phyloP scores from a whole-genome alignment of 2,329 filamentous ascomycete genomes.

The Berkeleyomyces basicola region DNA sequence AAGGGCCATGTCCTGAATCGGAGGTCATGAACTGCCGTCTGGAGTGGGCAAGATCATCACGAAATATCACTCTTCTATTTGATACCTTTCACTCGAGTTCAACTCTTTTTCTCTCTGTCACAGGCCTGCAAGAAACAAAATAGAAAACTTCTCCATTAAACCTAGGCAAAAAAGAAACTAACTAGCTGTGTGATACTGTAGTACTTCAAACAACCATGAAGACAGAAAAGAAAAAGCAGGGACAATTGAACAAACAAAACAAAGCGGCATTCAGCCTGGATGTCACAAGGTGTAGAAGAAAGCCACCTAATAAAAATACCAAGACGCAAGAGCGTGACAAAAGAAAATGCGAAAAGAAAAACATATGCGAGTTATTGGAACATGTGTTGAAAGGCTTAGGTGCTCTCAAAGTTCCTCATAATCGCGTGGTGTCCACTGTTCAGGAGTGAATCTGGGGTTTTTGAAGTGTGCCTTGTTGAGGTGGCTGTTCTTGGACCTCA shows the following conservation, averaged over 20 bases:
- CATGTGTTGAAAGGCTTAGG: not conserved
- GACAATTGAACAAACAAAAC: not conserved
- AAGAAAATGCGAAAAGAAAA: not conserved
- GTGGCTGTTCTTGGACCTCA: slow-evolving; percentile 47
- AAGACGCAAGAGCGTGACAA: not conserved
- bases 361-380: not conserved
- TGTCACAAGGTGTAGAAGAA: not conserved
- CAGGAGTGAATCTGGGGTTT: slow-evolving; percentile 37
- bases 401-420: slow-evolving; percentile 16
- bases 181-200: not conserved
- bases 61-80: too few species aligned
- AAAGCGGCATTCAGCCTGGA: not conserved
- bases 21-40: too few species aligned
- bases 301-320: not conserved
- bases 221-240: not conserved
- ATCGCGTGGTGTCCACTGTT: slow-evolving; percentile 28
- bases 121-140: too few species aligned
- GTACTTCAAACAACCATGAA: not conserved
- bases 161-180: not conserved
- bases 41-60: too few species aligned
- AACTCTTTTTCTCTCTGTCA: too few species aligned
- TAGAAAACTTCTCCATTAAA: not conserved
- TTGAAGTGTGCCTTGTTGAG: slow-evolving; percentile 52
- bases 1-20: too few species aligned
- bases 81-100: too few species aligned